Evolutionary conservation across 2,329 filamentous ascomycete genomes (phyloP).

Genomic region (Scedosporium apiospermum): DNA sequence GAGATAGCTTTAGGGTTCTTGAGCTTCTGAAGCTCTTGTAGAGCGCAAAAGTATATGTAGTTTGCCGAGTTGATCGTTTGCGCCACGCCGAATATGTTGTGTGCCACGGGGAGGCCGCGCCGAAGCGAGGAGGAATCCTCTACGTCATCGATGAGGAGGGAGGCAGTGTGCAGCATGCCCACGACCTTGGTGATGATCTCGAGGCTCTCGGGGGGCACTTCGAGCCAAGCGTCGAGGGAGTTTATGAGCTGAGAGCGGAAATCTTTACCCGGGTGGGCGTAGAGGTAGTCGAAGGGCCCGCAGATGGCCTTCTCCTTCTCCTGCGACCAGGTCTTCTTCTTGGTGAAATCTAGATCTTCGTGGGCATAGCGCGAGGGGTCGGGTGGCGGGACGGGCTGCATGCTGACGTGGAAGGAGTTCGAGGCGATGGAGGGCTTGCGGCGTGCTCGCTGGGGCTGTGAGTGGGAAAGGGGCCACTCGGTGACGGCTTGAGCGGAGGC

Average conservation of each 20-base stretch:
- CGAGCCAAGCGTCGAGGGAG: conserved; percentile 72
- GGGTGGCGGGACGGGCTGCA: conserved; percentile 29
- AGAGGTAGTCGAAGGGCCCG: conserved; percentile 74
- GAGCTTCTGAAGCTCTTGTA: conserved; percentile 65
- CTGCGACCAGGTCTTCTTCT: conserved; percentile 50
- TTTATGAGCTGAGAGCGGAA: conserved; percentile 71
- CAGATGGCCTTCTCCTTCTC: conserved; percentile 71
- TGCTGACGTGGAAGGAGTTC: conserved; percentile 23
- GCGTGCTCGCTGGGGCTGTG: background rate
- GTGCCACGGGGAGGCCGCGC: conserved; percentile 71
- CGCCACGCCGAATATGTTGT: conserved; percentile 74
- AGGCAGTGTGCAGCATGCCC: conserved; percentile 79
- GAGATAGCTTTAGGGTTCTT: conserved; percentile 56
- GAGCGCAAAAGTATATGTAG: conserved; percentile 76
- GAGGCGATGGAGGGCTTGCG: conserved; percentile 9
- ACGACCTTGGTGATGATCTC: conserved; percentile 70
- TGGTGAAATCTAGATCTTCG: conserved; percentile 44
- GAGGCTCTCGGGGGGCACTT: conserved; percentile 61
- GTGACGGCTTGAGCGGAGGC: conserved; percentile 12
- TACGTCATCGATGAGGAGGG: conserved; percentile 77
- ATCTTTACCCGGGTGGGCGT: conserved; percentile 73
- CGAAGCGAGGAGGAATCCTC: conserved; percentile 72
- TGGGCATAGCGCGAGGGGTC: conserved; percentile 44
- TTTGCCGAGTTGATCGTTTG: conserved; percentile 90
- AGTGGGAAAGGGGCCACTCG: background rate